Evolutionary conservation across 192 early-diverging fungal genomes (phyloP).

Genomic region (Coemansia sp.): DNA sequence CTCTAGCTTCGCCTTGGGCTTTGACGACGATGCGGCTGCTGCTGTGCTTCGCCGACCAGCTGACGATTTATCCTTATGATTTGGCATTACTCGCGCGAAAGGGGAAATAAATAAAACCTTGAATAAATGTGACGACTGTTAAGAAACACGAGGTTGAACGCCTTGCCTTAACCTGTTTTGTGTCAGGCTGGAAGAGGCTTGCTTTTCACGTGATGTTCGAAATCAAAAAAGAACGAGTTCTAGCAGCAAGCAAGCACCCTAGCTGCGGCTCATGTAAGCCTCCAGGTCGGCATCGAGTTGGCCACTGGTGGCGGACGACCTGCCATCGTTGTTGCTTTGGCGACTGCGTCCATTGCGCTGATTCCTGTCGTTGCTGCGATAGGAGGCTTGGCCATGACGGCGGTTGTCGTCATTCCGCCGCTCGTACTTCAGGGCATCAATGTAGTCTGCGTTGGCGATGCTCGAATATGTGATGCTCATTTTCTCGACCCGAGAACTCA

Average conservation of each 20-base stretch:
- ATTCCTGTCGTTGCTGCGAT: neutral
- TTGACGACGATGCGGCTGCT: neutral
- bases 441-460: conserved; percentile 10
- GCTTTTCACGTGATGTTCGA: too few relatives aligned
- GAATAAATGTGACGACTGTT: neutral
- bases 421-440: conserved; percentile 31
- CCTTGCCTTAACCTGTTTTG: too few relatives aligned
- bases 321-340: neutral
- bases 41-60: conserved; percentile 9
- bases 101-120: neutral
- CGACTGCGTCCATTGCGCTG: conserved; percentile 1
- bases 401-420: conserved; percentile 14
- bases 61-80: conserved; percentile 17
- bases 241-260: neutral
- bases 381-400: neutral
- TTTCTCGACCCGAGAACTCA: neutral
- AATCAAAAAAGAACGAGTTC: too few relatives aligned
- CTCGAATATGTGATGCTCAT: conserved; percentile 35
- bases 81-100: conserved; percentile 14
- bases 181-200: too few relatives aligned
- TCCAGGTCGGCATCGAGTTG: conserved; percentile 52
- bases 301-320: conserved; percentile 18
- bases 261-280: conserved; percentile 32
- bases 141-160: too few relatives aligned
- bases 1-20: conserved; percentile 19